Evolutionary conservation across 2,329 filamentous ascomycete species (phyloP).

Genomic region (Pseudovirgaria hyperparasitica): DNA sequence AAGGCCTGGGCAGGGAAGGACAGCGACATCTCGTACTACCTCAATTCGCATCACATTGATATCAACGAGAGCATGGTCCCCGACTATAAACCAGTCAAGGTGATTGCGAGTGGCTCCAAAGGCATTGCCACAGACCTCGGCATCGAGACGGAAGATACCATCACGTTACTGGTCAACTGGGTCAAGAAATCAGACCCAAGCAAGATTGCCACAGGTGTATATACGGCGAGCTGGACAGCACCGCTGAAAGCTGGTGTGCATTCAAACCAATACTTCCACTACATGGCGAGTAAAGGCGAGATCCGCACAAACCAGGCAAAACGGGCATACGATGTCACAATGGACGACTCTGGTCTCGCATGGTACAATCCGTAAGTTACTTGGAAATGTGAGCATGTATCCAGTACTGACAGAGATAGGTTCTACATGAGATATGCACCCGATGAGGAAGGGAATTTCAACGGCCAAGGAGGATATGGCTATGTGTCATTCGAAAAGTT

Average conservation of each 20-base stretch:
- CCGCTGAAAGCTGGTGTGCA: conserved; percentile 90
- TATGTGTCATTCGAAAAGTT: conserved; percentile 96
- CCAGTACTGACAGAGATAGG: conserved; percentile 13
- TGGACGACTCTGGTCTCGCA: conserved; percentile 57
- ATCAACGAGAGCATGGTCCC: conserved; percentile 87
- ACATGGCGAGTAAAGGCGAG: conserved; percentile 73
- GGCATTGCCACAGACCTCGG: conserved; percentile 69
- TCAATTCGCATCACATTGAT: conserved; percentile 91
- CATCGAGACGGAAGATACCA: conserved; percentile 78
- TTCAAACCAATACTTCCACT: conserved; percentile 95
- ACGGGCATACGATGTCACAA: conserved; percentile 87
- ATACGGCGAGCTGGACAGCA: conserved; percentile 90
- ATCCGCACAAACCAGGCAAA: conserved; percentile 87
- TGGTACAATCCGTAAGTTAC: conserved; percentile 69
- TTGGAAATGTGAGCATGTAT: not conserved
- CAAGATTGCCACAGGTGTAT: conserved; percentile 74
- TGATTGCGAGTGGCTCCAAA: conserved; percentile 64
- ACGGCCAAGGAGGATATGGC: conserved; percentile 80
- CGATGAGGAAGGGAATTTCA: conserved; percentile 90
- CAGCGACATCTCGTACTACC: conserved; percentile 89
- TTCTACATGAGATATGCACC: conserved; percentile 94
- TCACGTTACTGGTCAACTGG: conserved; percentile 84
- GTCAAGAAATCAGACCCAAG: conserved; percentile 53
- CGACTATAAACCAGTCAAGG: conserved; percentile 64
- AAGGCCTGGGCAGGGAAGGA: conserved; percentile 87